These are phyloP conservation scores for Chalciporus sphaerocephalus DNA, from an alignment of 768 basidiomycete genomes.

Conservation along the genomic window DNA sequence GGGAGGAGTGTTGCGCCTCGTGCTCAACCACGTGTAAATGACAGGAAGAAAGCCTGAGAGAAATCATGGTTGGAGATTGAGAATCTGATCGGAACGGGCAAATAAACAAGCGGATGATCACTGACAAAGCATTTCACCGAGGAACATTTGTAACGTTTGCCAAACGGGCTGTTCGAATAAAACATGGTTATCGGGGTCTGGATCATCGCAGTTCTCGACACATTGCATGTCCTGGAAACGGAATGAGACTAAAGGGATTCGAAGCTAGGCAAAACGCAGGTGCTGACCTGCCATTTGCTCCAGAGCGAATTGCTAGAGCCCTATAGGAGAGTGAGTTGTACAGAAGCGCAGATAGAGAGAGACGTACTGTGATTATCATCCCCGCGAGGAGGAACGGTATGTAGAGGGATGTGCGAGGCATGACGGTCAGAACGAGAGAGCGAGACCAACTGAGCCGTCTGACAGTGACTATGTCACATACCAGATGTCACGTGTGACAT, in stretches of 20 bases:
- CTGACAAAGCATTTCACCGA: conserved; percentile 93
- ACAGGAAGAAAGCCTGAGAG: conserved; percentile 78
- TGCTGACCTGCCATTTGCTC: conserved; percentile 74
- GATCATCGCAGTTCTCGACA: conserved; percentile 82
- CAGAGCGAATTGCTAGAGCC: conserved; percentile 79
- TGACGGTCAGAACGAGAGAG: conserved; percentile 28
- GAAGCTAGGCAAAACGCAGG: not conserved
- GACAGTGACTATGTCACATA: too few relatives aligned
- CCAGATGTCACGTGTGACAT: conserved; percentile 20
- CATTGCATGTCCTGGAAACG: conserved; percentile 88
- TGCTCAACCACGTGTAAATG: conserved; percentile 60
- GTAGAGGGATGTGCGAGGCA: conserved; percentile 60
- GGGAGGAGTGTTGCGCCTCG: conserved; percentile 42
- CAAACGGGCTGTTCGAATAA: conserved; percentile 94
- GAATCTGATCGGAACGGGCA: conserved; percentile 14
- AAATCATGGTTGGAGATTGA: conserved; percentile 14
- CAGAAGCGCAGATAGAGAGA: not conserved
- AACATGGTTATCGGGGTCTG: conserved; percentile 55
- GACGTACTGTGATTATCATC: conserved; percentile 81
- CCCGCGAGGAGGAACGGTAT: conserved; percentile 81
- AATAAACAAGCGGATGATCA: conserved; percentile 23
- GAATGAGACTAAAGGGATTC: conserved; percentile 4
- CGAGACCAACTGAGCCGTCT: conserved; percentile 1
- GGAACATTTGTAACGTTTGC: conserved; percentile 89
- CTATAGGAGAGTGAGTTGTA: conserved; percentile 32